Evolutionary conservation across 768 basidiomycete species (phyloP), one percentile per base, ranked within the genome.

Genomic region (Lentinula edodes): DNA sequence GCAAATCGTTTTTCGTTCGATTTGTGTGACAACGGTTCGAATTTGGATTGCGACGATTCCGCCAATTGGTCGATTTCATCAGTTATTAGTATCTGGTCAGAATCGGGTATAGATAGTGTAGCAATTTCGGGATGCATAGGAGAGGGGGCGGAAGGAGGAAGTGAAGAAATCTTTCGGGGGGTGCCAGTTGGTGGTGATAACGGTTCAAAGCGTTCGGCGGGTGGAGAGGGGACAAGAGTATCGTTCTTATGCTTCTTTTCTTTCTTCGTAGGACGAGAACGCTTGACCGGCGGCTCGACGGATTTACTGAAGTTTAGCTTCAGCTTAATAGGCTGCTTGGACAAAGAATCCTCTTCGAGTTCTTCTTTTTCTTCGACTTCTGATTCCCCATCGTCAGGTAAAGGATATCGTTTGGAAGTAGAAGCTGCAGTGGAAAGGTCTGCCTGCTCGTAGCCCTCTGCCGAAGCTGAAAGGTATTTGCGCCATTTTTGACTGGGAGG

Each of bases 401-500:
- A 3, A 50, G 58, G 38, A 50, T 13, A 8, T 32, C 4, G 34
- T 39, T 50, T 60, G 36, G 36, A 36, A 15, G 41, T 52, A 4
- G 46, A 38, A 38, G 55, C 55, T 8, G 35, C 51, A 35, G 35
- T 13, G 35, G 58, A 32, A 38, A 34, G 18, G 20, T 39, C 48
- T 12, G 16, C n/a, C 13, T 51, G 41, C 36, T 60, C 20, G 10
- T 60, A 38, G 20, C 35, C 59, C 15, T 59, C 58, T 48, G 32
- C 39, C 8, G 50, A 35, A 23, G 42, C 58, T n/a, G 45, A n/a
- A n/a, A 18, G 15, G 7, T 45, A 34, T 8, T 51, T 60, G 46
- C 67, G 68, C 34, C 67, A 75, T 73, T 71, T 70, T 62, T 54
- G 62, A 60, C 89, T 87, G 3, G 87, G 82, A 15, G 90, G 89